phyloP scores from a whole-genome alignment of 768 basidiomycete genomes.

The Phlegmacium glaucopus region DNA sequence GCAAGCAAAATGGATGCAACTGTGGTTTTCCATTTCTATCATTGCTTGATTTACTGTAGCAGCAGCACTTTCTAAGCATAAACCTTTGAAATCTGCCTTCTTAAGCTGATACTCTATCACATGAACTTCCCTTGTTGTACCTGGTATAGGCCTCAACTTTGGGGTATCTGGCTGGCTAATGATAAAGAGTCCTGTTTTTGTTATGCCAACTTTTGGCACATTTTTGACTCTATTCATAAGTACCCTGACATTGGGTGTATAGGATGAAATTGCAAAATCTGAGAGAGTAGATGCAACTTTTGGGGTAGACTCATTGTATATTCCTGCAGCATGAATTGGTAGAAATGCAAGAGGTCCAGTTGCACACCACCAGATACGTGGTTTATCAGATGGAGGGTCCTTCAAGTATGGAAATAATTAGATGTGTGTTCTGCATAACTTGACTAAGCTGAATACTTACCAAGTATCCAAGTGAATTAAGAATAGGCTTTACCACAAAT shows the following conservation, averaged over 20 bases:
- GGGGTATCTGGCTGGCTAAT: constrained; percentile 7
- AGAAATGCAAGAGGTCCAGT: constrained; percentile 19
- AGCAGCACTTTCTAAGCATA: constrained; percentile 3
- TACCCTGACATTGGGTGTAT: constrained; percentile 8
- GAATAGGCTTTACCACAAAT: neutral
- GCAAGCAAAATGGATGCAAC: constrained; percentile 31
- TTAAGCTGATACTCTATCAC: neutral
- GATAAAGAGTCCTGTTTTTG: neutral
- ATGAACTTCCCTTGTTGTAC: constrained; percentile 3
- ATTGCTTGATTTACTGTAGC: constrained; percentile 12
- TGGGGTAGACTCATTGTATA: constrained; percentile 10
- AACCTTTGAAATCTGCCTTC: constrained; percentile 17
- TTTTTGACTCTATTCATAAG: neutral
- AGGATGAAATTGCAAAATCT: constrained; percentile 13
- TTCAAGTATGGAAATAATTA: neutral
- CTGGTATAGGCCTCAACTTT: constrained; percentile 5
- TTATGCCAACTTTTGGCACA: neutral
- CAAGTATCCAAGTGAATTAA: neutral
- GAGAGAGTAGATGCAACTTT: neutral
- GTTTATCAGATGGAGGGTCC: neutral
- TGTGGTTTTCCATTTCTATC: constrained; percentile 9
- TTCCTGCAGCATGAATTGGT: constrained; percentile 26
- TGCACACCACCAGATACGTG: constrained; percentile 19
- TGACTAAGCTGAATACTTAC: neutral
- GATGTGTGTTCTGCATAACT: neutral